Base-by-base conservation (phyloP, 192 early-diverging fungal species). In the Coemansia aciculifera region DNA sequence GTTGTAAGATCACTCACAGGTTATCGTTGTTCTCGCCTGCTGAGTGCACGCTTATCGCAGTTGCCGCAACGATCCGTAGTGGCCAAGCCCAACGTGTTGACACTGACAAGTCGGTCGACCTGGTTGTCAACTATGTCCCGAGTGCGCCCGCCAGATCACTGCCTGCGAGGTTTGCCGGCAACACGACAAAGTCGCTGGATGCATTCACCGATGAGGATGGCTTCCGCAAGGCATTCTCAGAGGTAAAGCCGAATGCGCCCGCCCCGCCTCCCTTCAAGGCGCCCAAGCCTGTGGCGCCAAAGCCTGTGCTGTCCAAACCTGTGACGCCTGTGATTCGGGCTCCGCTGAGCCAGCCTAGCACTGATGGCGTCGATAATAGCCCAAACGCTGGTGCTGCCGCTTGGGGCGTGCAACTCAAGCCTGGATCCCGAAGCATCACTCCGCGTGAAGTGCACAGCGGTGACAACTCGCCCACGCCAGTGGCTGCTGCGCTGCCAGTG, bases 381-480 rank as follows among this genome's bases (percentile, higher is more conserved):
- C 73, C 73, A 27, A 81, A 81, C 39, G 29, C 66, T n/a, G 78
- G 78, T 10, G 78, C 78, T 42, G 66, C 78, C 51, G 62, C 70
- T 5, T 81, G 78, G 78, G 78, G 78, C 7, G 73, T 81, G 13
- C 73, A 73, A 39, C 78, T 81, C 19, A 75, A 75, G 48, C 75
- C 78, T 15, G 52, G 75, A 19, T 31, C 56, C 3, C 7, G 49
- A 56, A 64, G 59, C 31, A 34, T 32, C 15, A 40, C 40, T 27
- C 63, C 73, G 32, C 57, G 67, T 3, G 11, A 59, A 17, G 31
- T 24, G 5, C 15, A 32, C 13, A 54, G 64, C 12, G 34, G 42
- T 29, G 43, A 39, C 4, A 59, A 46, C 43, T 68, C 42, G 21
- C 21, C 37, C 51, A 32, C 6, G 13, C 40, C 39, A 13, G 34